phyloP scores from a whole-genome alignment of 2,329 filamentous ascomycete genomes.

The Sclerotinia trifoliorum region DNA sequence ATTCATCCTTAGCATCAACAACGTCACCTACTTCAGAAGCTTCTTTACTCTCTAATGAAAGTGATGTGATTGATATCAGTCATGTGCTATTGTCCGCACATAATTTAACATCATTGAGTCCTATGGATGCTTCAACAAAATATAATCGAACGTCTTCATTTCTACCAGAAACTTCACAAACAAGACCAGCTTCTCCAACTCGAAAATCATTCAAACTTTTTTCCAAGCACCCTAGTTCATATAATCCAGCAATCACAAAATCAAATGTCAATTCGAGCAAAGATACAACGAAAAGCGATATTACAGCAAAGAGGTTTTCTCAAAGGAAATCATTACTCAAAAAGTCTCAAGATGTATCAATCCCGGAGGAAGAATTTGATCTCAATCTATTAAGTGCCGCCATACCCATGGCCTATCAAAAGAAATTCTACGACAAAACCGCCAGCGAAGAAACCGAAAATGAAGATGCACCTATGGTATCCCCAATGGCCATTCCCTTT shows the following conservation, averaged over 20 bases:
- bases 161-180: constrained; percentile 30
- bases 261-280: constrained; percentile 4
- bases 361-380: constrained; percentile 37
- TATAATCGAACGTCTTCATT: constrained; percentile 23
- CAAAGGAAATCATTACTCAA: constrained; percentile 31
- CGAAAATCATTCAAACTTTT: neutral
- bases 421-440: constrained; percentile 29
- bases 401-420: constrained; percentile 31
- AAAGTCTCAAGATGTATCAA: constrained; percentile 28
- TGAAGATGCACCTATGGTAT: constrained; percentile 26
- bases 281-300: neutral
- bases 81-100: constrained; percentile 30
- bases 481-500: constrained; percentile 25
- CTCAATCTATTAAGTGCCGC: constrained; percentile 35
- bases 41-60: constrained; percentile 4
- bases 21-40: neutral
- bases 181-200: constrained; percentile 28
- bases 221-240: constrained; percentile 2
- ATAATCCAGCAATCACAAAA: neutral
- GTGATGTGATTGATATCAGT: constrained; percentile 34
- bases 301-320: constrained; percentile 24
- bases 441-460: constrained; percentile 30
- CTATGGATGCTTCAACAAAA: constrained; percentile 15
- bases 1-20: neutral
- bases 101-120: neutral